These are phyloP conservation scores for Epicoccum sorghinum DNA, from an alignment of 2,329 filamentous ascomycete species.

Conservation along the genomic window DNA sequence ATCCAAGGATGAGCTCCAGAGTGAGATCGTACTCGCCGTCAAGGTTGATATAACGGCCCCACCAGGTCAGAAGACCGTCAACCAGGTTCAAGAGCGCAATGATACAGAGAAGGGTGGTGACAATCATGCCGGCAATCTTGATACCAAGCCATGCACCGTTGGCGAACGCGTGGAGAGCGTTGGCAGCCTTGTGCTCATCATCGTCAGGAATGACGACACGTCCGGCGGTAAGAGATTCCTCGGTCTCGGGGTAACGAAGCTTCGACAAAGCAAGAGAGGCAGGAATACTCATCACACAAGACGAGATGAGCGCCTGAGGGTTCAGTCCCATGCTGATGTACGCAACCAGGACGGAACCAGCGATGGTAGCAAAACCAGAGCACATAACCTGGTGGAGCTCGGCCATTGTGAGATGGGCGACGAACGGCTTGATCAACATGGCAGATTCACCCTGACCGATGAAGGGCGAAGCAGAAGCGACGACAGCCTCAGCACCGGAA, in stretches of 20 bases:
- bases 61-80: slow-evolving; percentile 82
- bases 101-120: slow-evolving; percentile 80
- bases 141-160: slow-evolving; percentile 85
- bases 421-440: slow-evolving; percentile 88
- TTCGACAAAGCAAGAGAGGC: slow-evolving; percentile 89
- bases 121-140: slow-evolving; percentile 84
- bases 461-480: slow-evolving; percentile 90
- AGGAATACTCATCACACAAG: slow-evolving; percentile 94
- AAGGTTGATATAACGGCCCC: slow-evolving; percentile 79
- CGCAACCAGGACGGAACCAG: slow-evolving; percentile 82
- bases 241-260: slow-evolving; percentile 85
- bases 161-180: slow-evolving; percentile 82
- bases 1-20: slow-evolving; percentile 76
- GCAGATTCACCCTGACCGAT: slow-evolving; percentile 94
- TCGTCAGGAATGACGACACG: slow-evolving; percentile 82
- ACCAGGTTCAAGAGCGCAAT: slow-evolving; percentile 76
- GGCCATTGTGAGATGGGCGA: slow-evolving; percentile 81
- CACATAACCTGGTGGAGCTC: slow-evolving; percentile 94
- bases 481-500: slow-evolving; percentile 90
- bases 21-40: slow-evolving; percentile 70
- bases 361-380: slow-evolving; percentile 90
- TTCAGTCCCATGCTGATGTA: slow-evolving; percentile 87
- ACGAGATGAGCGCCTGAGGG: slow-evolving; percentile 83
- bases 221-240: slow-evolving; percentile 83
- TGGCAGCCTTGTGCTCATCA: slow-evolving; percentile 75